Evolutionary conservation across 257 asterid genomes (phyloP).

Genomic region (Marsdenia floribunda): DNA sequence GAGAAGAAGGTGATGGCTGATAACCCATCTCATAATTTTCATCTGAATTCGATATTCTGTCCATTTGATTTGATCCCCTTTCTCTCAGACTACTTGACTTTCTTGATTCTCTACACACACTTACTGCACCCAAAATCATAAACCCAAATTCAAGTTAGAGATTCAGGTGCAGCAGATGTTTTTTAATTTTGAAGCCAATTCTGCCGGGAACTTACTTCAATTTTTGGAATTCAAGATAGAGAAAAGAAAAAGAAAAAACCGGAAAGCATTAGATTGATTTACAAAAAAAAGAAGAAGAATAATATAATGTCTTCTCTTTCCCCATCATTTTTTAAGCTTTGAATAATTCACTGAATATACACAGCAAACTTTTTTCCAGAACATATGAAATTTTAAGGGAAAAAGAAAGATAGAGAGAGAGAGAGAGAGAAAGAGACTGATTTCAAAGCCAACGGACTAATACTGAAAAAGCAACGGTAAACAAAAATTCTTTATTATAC

Average conservation of each 20-base stretch:
- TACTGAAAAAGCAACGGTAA: conserved; percentile 45
- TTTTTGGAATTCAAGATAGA: not conserved
- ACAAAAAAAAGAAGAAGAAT: conserved; percentile 21
- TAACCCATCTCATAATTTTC: conserved; percentile 53
- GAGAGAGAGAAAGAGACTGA: not conserved
- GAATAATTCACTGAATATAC: conserved; percentile 29
- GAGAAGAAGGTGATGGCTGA: conserved; percentile 44
- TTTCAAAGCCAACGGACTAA: conserved; percentile 32
- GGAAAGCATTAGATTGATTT: conserved; percentile 5
- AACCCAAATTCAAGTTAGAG: conserved; percentile 20
- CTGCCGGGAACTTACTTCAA: conserved; percentile 22
- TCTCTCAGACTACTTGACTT: not conserved
- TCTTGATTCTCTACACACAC: not conserved
- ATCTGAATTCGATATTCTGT: conserved; percentile 34
- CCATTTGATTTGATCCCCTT: conserved; percentile 33
- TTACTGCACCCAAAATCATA: conserved; percentile 16
- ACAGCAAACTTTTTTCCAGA: conserved; percentile 24
- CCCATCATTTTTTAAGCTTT: conserved; percentile 2
- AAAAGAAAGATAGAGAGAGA: conserved; percentile 14
- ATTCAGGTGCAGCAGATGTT: not conserved
- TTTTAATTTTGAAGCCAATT: not conserved
- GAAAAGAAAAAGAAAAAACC: not conserved
- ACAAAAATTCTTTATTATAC: conserved; percentile 26
- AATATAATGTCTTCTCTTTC: conserved; percentile 31
- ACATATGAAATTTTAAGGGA: not conserved